Evolutionary conservation across 805 yeast genomes (phyloP).

Genomic region (Myxozyma nipponensis): DNA sequence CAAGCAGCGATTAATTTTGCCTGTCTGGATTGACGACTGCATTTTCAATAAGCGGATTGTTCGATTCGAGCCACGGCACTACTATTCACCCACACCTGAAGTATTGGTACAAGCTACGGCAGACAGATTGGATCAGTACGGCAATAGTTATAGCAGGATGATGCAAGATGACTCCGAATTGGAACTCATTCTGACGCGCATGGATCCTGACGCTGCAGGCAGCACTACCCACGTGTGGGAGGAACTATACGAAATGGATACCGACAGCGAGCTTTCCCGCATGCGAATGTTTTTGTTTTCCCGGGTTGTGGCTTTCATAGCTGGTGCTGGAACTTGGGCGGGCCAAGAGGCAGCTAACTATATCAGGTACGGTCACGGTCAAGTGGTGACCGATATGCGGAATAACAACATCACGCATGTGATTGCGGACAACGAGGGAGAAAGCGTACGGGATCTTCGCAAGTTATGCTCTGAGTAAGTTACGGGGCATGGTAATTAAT

Average conservation of each 20-base stretch:
- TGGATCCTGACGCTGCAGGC: conserved; percentile 12
- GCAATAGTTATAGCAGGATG: conserved; percentile 54
- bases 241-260: background rate
- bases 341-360: conserved; percentile 6
- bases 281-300: conserved; percentile 26
- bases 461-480: background rate
- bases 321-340: background rate
- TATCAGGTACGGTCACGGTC: conserved; percentile 44
- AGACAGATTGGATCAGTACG: conserved; percentile 51
- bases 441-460: too few species aligned
- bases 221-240: background rate
- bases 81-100: conserved; percentile 43
- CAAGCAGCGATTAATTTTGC: conserved; percentile 54
- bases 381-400: conserved; percentile 32
- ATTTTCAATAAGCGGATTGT: conserved; percentile 43
- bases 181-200: conserved; percentile 21
- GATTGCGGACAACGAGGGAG: too few species aligned
- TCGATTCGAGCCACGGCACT: conserved; percentile 58
- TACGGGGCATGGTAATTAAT: background rate
- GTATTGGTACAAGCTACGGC: conserved; percentile 31
- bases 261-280: background rate
- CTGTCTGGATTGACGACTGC: conserved; percentile 73
- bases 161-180: conserved; percentile 32
- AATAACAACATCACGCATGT: conserved; percentile 39
- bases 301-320: conserved; percentile 10